These are phyloP conservation scores for Eucalyptus erythrocorys DNA, from an alignment of 345 rosid genomes.

Conservation along the genomic window DNA sequence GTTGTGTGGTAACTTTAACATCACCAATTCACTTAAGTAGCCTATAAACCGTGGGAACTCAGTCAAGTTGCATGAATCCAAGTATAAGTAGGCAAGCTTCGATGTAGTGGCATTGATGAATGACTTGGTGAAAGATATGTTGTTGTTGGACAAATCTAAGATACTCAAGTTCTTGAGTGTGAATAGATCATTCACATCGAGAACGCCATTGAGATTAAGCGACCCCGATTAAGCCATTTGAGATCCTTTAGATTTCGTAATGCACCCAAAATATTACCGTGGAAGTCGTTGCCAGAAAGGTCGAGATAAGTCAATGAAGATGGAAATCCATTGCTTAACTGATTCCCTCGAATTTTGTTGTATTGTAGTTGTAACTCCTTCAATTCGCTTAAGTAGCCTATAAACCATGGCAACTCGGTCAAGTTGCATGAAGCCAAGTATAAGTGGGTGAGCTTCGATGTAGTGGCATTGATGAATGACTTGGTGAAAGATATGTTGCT, in stretches of 20 bases:
- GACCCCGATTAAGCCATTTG: fast-evolving
- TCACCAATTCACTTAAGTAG: fast-evolving
- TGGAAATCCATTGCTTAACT: too few species aligned
- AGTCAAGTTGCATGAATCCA: too few species aligned
- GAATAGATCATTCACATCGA: too few species aligned
- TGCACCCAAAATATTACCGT: fast-evolving
- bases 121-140: too few species aligned
- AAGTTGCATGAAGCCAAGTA: background rate
- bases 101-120: too few species aligned
- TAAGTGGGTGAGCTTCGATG: fast-evolving
- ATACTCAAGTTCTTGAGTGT: fast-evolving
- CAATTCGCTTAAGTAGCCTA: background rate
- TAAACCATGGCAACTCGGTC: background rate
- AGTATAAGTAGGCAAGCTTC: too few species aligned
- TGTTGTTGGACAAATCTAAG: fast-evolving
- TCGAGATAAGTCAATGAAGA: too few species aligned
- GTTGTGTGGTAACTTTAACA: fast-evolving
- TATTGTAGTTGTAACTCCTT: fast-evolving
- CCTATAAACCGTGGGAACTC: too few species aligned
- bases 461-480: background rate
- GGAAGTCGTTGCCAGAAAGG: fast-evolving
- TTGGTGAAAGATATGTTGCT: background rate
- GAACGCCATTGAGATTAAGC: too few species aligned
- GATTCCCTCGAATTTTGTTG: too few species aligned
- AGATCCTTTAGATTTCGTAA: fast-evolving